phyloP scores from a whole-genome alignment of 176 grass and related monocot species.

The Cenchrus americanus region DNA sequence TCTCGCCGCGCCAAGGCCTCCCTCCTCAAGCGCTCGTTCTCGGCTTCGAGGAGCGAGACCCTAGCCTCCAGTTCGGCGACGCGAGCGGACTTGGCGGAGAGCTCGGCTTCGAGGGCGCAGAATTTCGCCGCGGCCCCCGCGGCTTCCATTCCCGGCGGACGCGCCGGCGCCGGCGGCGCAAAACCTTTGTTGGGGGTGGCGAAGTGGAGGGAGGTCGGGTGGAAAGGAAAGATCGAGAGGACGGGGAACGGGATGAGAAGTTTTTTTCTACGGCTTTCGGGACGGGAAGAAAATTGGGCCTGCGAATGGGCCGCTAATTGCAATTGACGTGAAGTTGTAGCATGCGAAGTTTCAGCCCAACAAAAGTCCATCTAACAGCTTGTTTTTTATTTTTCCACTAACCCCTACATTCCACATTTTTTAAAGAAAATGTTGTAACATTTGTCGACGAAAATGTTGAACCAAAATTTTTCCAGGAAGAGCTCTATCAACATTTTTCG shows the following conservation, averaged over 20 bases:
- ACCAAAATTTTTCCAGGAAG: too few relatives aligned
- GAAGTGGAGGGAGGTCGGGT: neutral
- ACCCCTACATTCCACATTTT: too few relatives aligned
- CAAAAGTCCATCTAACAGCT: too few relatives aligned
- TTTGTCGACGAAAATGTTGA: too few relatives aligned
- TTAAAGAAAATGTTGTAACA: too few relatives aligned
- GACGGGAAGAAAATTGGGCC: too few relatives aligned
- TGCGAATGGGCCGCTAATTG: too few relatives aligned
- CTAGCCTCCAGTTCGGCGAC: slow-evolving; percentile 50
- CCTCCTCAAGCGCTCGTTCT: slow-evolving; percentile 45
- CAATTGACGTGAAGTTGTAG: too few relatives aligned
- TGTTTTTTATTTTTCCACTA: too few relatives aligned
- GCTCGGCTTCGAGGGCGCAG: slow-evolving; percentile 39
- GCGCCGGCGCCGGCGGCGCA: neutral
- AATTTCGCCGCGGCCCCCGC: neutral
- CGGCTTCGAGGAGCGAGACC: slow-evolving; percentile 49
- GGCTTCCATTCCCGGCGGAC: slow-evolving; percentile 23
- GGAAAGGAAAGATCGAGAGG: too few relatives aligned
- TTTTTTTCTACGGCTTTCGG: neutral
- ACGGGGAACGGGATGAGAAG: neutral
- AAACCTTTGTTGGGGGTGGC: neutral
- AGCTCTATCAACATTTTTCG: too few relatives aligned
- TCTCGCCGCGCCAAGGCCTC: neutral
- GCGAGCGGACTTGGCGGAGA: slow-evolving; percentile 34
- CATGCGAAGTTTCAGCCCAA: too few relatives aligned